These are phyloP conservation scores for Cladophialophora carrionii DNA, from an alignment of 2,329 filamentous ascomycete genomes.

Conservation along the genomic window DNA sequence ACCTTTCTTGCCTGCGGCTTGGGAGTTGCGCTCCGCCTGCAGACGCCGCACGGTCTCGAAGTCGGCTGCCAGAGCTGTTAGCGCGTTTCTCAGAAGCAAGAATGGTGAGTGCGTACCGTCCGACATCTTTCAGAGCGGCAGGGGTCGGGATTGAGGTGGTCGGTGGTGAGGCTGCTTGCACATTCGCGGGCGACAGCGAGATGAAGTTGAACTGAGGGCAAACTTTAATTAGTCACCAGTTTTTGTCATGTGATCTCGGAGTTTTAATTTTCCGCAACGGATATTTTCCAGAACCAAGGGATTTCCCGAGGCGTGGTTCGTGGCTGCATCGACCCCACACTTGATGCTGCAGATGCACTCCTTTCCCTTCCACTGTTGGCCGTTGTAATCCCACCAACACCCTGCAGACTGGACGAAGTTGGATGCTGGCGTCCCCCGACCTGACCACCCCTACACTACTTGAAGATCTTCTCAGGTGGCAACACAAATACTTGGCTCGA, in stretches of 20 bases:
- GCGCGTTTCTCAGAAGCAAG: not conserved
- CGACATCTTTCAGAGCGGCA: conserved; percentile 28
- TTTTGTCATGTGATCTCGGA: not conserved
- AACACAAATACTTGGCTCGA: conserved; percentile 8
- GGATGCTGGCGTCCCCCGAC: conserved; percentile 6
- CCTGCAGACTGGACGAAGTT: not conserved
- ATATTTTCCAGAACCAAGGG: not conserved
- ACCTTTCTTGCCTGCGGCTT: conserved; percentile 75
- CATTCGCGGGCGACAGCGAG: not conserved
- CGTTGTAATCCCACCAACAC: not conserved
- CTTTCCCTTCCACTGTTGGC: not conserved
- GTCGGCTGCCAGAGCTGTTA: conserved; percentile 96
- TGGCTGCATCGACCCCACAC: conserved; percentile 1
- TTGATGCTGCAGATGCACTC: not conserved
- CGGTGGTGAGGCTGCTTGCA: not conserved
- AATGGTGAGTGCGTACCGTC: conserved; percentile 23
- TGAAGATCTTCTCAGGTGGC: conserved; percentile 7
- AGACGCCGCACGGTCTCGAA: conserved; percentile 85
- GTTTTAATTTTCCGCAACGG: not conserved
- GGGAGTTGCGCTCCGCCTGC: conserved; percentile 89
- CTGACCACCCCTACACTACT: not conserved
- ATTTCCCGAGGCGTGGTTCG: not conserved
- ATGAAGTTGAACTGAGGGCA: not conserved
- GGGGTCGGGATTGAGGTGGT: not conserved
- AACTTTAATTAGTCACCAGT: not conserved